Conservation (phyloP, 2,329 filamentous ascomycete species). For the Colletotrichum simmondsii region DNA sequence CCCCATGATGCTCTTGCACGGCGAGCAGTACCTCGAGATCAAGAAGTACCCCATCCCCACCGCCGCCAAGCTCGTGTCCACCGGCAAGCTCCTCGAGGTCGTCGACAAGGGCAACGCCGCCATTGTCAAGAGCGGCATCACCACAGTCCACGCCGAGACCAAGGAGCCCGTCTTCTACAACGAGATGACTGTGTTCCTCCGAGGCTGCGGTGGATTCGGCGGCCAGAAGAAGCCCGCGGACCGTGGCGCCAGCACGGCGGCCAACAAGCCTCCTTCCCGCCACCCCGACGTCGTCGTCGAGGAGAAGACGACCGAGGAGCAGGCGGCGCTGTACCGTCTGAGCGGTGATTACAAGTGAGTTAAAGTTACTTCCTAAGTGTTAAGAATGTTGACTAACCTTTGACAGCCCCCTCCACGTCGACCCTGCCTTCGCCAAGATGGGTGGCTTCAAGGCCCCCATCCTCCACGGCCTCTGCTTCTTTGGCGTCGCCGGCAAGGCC, state of each 20-base stretch:
- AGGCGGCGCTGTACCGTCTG: slow-evolving; percentile 92
- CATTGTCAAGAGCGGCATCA: slow-evolving; percentile 81
- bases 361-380: background rate
- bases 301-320: slow-evolving; percentile 87
- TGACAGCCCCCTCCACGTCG: slow-evolving; percentile 84
- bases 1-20: slow-evolving; percentile 98
- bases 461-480: slow-evolving; percentile 95
- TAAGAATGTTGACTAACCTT: slow-evolving; percentile 1
- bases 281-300: slow-evolving; percentile 85
- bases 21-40: slow-evolving; percentile 97
- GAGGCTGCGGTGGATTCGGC: slow-evolving; percentile 90
- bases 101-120: slow-evolving; percentile 95
- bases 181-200: slow-evolving; percentile 91
- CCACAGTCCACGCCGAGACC: slow-evolving; percentile 85
- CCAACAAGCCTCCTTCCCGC: slow-evolving; percentile 82
- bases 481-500: slow-evolving; percentile 91
- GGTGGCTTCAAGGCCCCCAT: slow-evolving; percentile 96
- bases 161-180: slow-evolving; percentile 97
- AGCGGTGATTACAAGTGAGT: slow-evolving; percentile 88
- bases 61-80: slow-evolving; percentile 78
- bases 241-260: slow-evolving; percentile 81
- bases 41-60: slow-evolving; percentile 93
- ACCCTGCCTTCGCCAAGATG: slow-evolving; percentile 92
- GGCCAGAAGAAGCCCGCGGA: slow-evolving; percentile 82
- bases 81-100: slow-evolving; percentile 88